Conservation (phyloP, 2,329 filamentous ascomycete genomes). For the Tetracladium maxilliforme region DNA sequence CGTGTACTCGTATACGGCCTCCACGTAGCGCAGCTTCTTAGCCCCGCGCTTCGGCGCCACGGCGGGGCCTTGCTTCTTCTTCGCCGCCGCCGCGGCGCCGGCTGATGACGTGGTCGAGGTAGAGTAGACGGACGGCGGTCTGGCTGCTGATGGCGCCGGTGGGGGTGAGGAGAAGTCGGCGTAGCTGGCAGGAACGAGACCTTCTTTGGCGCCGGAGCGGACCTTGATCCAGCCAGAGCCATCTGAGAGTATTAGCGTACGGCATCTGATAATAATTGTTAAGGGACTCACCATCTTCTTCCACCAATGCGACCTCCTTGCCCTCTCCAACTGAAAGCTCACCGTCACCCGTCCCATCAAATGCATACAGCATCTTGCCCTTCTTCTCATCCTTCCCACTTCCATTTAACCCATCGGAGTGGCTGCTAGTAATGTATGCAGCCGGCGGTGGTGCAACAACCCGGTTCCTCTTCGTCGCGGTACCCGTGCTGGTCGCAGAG, state of each 20-base stretch:
- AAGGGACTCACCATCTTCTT: constrained; percentile 63
- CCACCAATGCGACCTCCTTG: constrained; percentile 61
- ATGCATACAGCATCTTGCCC: constrained; percentile 82
- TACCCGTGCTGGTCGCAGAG: constrained; percentile 11
- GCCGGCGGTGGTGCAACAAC: constrained; percentile 78
- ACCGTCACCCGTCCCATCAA: constrained; percentile 66
- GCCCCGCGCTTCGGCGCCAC: constrained; percentile 83
- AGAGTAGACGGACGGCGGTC: constrained; percentile 64
- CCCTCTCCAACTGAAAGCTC: constrained; percentile 73
- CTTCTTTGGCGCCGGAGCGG: constrained; percentile 58
- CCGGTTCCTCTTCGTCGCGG: constrained; percentile 55
- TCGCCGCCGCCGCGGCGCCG: constrained; percentile 23
- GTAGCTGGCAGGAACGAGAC: constrained; percentile 78
- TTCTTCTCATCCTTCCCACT: constrained; percentile 53
- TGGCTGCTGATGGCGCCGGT: constrained; percentile 17
- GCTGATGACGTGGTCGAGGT: constrained; percentile 58
- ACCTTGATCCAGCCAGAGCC: constrained; percentile 88
- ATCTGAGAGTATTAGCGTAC: constrained; percentile 37
- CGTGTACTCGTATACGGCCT: constrained; percentile 84
- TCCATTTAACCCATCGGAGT: constrained; percentile 9
- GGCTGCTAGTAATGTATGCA: constrained; percentile 58
- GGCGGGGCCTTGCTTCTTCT: constrained; percentile 28
- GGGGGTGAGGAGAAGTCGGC: constrained; percentile 46
- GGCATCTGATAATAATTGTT: constrained; percentile 1
- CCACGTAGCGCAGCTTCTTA: constrained; percentile 87